phyloP scores from a whole-genome alignment of 176 grass and related monocot genomes.

The Ensete glaucum region DNA sequence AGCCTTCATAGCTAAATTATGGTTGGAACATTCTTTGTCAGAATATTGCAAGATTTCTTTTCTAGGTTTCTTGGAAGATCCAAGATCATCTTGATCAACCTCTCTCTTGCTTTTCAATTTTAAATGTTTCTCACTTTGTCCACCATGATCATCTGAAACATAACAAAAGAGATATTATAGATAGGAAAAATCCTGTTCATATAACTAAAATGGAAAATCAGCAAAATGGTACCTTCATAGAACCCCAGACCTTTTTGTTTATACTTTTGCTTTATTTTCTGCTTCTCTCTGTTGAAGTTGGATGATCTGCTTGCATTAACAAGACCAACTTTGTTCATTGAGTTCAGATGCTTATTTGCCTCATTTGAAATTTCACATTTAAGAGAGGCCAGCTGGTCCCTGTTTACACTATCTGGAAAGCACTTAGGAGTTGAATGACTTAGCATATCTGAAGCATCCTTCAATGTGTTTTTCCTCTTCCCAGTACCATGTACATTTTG shows the following conservation, averaged over 20 bases:
- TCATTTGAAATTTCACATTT: constrained; percentile 37
- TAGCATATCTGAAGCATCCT: constrained; percentile 22
- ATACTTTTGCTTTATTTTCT: constrained; percentile 25
- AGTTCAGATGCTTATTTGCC: constrained; percentile 29
- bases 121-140: constrained; percentile 58
- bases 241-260: constrained; percentile 51
- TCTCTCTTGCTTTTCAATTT: constrained; percentile 78
- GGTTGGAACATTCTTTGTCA: constrained; percentile 37
- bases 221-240: constrained; percentile 56
- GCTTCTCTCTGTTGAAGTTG: constrained; percentile 45
- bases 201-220: constrained; percentile 15
- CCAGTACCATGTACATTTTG: background rate
- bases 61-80: constrained; percentile 67
- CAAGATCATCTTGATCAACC: constrained; percentile 44
- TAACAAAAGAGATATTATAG: constrained; percentile 13
- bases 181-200: constrained; percentile 5
- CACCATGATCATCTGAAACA: constrained; percentile 40
- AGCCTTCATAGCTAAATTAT: constrained; percentile 25
- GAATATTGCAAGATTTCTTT: constrained; percentile 39
- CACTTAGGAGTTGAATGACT: constrained; percentile 35
- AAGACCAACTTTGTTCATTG: constrained; percentile 26
- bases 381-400: constrained; percentile 29
- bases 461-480: constrained; percentile 39
- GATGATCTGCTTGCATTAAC: constrained; percentile 37
- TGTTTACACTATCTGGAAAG: constrained; percentile 32